A percentile compares a stretch with the other conserved stretches of the same genome.
Evolutionary conservation across 2,329 filamentous ascomycete genomes (phyloP).

Genomic region (Lizonia empirigonia): DNA sequence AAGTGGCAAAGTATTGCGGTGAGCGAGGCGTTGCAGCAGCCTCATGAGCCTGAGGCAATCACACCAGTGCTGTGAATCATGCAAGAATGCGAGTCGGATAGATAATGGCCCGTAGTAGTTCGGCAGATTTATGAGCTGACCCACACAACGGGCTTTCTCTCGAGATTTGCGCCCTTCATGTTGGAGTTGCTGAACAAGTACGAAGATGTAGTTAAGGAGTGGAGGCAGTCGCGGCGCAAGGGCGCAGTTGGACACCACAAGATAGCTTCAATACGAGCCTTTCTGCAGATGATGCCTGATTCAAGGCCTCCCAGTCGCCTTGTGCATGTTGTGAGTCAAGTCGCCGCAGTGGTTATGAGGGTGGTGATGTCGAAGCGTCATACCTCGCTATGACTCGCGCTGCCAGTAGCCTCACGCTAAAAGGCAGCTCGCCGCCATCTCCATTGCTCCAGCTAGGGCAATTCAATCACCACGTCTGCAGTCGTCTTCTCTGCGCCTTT

Average conservation of each 20-base stretch:
- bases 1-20: conserved; percentile 75
- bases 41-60: conserved; percentile 20
- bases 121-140: not conserved
- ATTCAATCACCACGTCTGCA: conserved; percentile 16
- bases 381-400: conserved; percentile 15
- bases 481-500: conserved; percentile 23
- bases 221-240: conserved; percentile 2
- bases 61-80: conserved; percentile 1
- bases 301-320: conserved; percentile 1
- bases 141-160: not conserved
- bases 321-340: conserved; percentile 12
- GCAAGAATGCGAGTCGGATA: not conserved
- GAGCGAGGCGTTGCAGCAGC: conserved; percentile 58
- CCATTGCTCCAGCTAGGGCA: conserved; percentile 9
- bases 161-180: conserved; percentile 7
- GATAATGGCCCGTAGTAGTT: conserved; percentile 1
- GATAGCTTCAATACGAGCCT: conserved; percentile 4
- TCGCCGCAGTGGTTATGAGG: not conserved
- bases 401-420: conserved; percentile 7
- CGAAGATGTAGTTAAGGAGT: not conserved
- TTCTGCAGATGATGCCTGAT: not conserved
- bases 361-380: conserved; percentile 17
- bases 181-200: not conserved
- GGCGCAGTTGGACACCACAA: not conserved
- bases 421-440: conserved; percentile 15